These are phyloP conservation scores for Candida mattraensis DNA, from an alignment of 805 yeast species.

Conservation along the genomic window DNA sequence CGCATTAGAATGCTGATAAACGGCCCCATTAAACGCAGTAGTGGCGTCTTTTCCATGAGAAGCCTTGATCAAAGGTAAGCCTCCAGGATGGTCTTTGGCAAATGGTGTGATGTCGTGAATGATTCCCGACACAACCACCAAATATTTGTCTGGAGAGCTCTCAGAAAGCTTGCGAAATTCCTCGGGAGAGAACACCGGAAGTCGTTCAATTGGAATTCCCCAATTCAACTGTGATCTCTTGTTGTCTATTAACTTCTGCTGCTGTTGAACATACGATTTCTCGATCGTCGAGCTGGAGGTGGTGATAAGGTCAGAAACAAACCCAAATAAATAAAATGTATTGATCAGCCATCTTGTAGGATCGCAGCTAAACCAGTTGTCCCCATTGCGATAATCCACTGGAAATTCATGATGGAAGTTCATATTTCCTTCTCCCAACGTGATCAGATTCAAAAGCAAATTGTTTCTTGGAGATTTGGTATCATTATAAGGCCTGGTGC, in stretches of 20 bases:
- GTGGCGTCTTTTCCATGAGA: slow-evolving; percentile 94
- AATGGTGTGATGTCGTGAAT: slow-evolving; percentile 93
- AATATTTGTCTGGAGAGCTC: slow-evolving; percentile 38
- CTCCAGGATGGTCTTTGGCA: slow-evolving; percentile 93
- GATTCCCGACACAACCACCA: slow-evolving; percentile 84
- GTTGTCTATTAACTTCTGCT: slow-evolving; percentile 75
- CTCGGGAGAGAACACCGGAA: slow-evolving; percentile 61
- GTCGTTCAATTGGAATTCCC: slow-evolving; percentile 90
- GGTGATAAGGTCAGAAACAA: slow-evolving; percentile 57
- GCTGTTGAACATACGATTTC: slow-evolving; percentile 74
- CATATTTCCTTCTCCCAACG: slow-evolving; percentile 90
- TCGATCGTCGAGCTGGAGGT: slow-evolving; percentile 63
- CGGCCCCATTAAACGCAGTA: slow-evolving; percentile 92
- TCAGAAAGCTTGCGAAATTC: slow-evolving; percentile 43
- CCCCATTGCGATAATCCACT: slow-evolving; percentile 78
- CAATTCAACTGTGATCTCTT: slow-evolving; percentile 79
- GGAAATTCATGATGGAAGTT: slow-evolving; percentile 97
- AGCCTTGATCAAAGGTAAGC: slow-evolving; percentile 70
- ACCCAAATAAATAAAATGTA: slow-evolving; percentile 49
- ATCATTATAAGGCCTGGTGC: slow-evolving; percentile 72
- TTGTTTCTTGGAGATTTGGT: slow-evolving; percentile 73
- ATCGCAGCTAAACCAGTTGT: slow-evolving; percentile 73
- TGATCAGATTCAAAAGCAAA: slow-evolving; percentile 58
- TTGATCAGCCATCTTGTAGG: slow-evolving; percentile 81
- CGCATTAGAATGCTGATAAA: slow-evolving; percentile 89